These are phyloP conservation scores for Phytopythium mirpurense DNA, from an alignment of 352 stramenopile species.

Conservation along the genomic window DNA sequence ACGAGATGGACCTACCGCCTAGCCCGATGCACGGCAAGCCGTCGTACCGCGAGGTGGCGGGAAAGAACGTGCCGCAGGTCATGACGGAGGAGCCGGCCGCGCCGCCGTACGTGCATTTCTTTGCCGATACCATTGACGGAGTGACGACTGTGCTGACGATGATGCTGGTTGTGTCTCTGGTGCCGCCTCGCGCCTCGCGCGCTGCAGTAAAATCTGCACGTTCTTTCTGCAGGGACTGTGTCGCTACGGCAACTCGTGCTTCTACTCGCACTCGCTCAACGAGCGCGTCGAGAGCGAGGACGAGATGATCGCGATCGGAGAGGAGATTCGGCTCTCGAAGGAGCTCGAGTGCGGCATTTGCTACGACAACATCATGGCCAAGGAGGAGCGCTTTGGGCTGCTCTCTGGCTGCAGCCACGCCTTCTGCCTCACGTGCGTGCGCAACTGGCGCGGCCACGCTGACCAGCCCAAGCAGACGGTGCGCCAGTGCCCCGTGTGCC, in stretches of 20 bases:
- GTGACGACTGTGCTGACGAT: constrained; percentile 1
- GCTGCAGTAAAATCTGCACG: constrained; percentile 65
- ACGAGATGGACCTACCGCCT: constrained; percentile 9
- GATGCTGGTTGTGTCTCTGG: not conserved
- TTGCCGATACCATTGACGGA: too few relatives aligned
- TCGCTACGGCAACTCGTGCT: constrained; percentile 75
- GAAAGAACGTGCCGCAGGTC: constrained; percentile 34
- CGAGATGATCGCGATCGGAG: constrained; percentile 45
- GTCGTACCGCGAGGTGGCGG: constrained; percentile 49
- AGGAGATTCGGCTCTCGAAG: constrained; percentile 57
- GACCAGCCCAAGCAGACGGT: constrained; percentile 77
- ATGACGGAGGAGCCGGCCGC: constrained; percentile 32
- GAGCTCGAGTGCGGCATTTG: constrained; percentile 85
- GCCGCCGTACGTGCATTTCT: constrained; percentile 39
- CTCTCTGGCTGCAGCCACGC: constrained; percentile 75
- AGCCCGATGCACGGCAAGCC: constrained; percentile 22
- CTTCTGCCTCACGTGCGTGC: constrained; percentile 81
- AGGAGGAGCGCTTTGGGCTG: constrained; percentile 77
- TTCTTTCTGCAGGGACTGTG: constrained; percentile 81
- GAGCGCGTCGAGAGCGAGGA: constrained; percentile 34
- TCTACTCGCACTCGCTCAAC: constrained; percentile 69
- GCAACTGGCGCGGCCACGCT: constrained; percentile 61
- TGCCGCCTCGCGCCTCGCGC: not conserved
- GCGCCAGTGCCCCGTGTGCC: constrained; percentile 72
- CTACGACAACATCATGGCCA: constrained; percentile 70